These are phyloP conservation scores for Didymella exigua DNA, from an alignment of 2,329 filamentous ascomycete genomes.

Conservation along the genomic window DNA sequence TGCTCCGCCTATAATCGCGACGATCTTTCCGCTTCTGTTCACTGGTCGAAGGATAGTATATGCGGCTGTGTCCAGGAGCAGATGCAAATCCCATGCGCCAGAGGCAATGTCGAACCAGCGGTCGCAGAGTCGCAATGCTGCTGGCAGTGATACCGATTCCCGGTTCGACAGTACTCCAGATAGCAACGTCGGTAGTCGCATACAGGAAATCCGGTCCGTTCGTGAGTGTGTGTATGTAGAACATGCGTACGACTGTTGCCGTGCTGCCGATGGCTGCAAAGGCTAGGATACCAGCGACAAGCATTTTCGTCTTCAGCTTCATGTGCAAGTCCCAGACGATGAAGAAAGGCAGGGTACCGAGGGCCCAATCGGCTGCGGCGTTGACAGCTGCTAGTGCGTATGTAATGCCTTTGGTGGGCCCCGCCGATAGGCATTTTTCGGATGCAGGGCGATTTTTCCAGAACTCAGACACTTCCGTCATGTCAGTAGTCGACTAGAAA, in stretches of 20 bases:
- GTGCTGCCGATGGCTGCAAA: slow-evolving; percentile 53
- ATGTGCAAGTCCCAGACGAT: slow-evolving; percentile 63
- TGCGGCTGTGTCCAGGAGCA: slow-evolving; percentile 21
- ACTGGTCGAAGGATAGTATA: slow-evolving; percentile 14
- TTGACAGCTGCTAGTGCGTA: slow-evolving; percentile 47
- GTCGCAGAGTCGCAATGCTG: slow-evolving; percentile 56
- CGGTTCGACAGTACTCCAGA: slow-evolving; percentile 43
- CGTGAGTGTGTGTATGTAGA: slow-evolving; percentile 47
- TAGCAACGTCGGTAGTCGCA: slow-evolving; percentile 51
- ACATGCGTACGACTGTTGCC: slow-evolving; percentile 55
- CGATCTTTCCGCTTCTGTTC: slow-evolving; percentile 20
- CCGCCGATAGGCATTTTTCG: slow-evolving; percentile 50
- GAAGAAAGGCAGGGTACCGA: slow-evolving; percentile 51
- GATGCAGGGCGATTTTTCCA: slow-evolving; percentile 53
- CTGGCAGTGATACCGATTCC: slow-evolving; percentile 53
- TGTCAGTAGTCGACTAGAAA: neutral
- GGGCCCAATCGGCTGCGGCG: slow-evolving; percentile 41
- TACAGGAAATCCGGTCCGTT: slow-evolving; percentile 50
- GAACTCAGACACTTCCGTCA: slow-evolving; percentile 51
- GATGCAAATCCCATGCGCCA: slow-evolving; percentile 29
- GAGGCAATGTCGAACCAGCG: slow-evolving; percentile 49
- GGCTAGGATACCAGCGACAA: slow-evolving; percentile 59
- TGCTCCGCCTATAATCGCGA: slow-evolving; percentile 28
- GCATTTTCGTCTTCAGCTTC: slow-evolving; percentile 57
- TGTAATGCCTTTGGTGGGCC: slow-evolving; percentile 58